phyloP scores from a whole-genome alignment of 495 filamentous ascomycete genomes.

The Neurospora sp. region DNA sequence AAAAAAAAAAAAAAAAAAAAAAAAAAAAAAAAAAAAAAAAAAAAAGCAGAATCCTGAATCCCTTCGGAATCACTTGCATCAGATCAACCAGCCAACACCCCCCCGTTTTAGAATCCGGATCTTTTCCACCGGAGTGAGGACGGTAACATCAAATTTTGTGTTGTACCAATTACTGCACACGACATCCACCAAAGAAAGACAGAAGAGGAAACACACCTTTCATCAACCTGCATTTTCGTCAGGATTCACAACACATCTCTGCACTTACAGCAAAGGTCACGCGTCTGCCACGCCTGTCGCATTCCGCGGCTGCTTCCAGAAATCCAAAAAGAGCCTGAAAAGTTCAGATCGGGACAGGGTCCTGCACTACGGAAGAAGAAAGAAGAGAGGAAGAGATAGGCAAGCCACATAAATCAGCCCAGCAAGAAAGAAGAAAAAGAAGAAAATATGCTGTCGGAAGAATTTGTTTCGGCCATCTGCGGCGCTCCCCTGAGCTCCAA shows the following conservation, averaged over 20 bases:
- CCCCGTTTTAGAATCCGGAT: not conserved
- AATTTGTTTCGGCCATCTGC: conserved; percentile 65
- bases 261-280: not conserved
- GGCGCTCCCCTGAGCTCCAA: conserved; percentile 54
- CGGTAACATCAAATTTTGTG: not conserved
- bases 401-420: not conserved
- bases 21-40: too few relatives aligned
- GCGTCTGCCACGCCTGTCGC: not conserved
- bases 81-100: not conserved
- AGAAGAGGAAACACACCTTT: not conserved
- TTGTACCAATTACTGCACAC: not conserved
- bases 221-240: not conserved
- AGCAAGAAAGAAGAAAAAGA: not conserved
- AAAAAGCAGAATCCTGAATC: not conserved
- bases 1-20: not conserved
- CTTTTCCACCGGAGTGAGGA: not conserved
- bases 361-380: not conserved
- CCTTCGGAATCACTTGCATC: not conserved
- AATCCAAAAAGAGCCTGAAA: not conserved
- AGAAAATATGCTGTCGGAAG: conserved; percentile 63
- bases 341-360: not conserved
- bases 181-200: not conserved
- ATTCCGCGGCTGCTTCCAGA: not conserved
- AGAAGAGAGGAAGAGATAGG: not conserved
- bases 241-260: not conserved